These are phyloP conservation scores for Neopestalotiopsis clavispora DNA, from an alignment of 2,329 filamentous ascomycete genomes.

Conservation along the genomic window DNA sequence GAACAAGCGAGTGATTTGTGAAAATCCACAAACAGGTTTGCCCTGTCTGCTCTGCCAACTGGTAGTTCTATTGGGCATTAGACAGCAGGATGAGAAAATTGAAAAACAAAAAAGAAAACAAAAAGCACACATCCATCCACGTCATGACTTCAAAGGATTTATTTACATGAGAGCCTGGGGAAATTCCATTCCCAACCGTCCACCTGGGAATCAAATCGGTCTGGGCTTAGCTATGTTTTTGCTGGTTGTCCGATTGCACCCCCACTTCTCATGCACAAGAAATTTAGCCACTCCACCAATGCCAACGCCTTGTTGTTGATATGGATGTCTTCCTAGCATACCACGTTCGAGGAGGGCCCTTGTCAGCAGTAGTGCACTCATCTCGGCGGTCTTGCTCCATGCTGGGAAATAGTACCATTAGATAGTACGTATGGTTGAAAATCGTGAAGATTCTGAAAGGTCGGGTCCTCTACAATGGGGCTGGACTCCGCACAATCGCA, in stretches of 20 bases:
- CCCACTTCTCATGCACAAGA: not conserved
- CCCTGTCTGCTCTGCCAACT: conserved; percentile 13
- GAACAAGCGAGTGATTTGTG: not conserved
- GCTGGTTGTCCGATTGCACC: conserved; percentile 4
- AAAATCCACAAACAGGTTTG: not conserved
- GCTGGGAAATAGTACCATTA: not conserved
- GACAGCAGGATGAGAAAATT: not conserved
- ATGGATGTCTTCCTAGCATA: not conserved
- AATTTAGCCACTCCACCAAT: not conserved
- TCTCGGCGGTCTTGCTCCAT: not conserved
- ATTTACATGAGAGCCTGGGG: not conserved
- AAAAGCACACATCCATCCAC: not conserved
- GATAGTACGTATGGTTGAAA: no score
- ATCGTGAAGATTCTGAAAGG: no score
- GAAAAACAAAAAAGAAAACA: not conserved
- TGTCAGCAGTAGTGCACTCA: not conserved
- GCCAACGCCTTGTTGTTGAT: not conserved
- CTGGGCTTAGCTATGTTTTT: not conserved
- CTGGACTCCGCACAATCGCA: no score
- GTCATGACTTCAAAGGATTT: not conserved
- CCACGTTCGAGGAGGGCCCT: not conserved
- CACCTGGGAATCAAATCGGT: not conserved
- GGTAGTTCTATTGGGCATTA: not conserved
- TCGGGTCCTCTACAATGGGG: no score
- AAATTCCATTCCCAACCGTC: not conserved